phyloP scores from a whole-genome alignment of 352 stramenopile species.

The Phytopythium delawarense region DNA sequence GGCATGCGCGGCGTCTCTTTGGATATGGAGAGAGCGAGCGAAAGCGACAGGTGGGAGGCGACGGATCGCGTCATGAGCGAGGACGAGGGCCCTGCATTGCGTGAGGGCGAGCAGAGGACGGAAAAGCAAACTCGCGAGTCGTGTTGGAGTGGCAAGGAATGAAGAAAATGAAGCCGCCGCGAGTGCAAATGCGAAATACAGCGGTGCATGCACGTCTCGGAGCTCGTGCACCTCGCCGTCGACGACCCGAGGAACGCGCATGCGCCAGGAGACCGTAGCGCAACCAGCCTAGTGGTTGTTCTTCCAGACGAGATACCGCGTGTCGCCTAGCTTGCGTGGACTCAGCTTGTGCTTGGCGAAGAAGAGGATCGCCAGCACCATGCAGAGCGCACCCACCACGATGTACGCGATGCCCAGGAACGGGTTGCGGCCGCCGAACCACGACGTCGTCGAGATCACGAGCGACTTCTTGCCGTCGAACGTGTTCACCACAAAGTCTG shows the following conservation, averaged over 20 bases:
- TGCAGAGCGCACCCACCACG: conserved; percentile 92
- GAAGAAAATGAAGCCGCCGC: not conserved
- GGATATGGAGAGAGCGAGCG: not conserved
- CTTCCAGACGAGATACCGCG: conserved; percentile 95
- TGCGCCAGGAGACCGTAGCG: not conserved
- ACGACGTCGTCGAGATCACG: conserved; percentile 94
- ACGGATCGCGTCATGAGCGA: not conserved
- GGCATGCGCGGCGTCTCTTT: conserved; percentile 7
- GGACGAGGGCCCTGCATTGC: too few species aligned
- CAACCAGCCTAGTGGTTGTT: conserved; percentile 83
- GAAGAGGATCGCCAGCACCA: conserved; percentile 94
- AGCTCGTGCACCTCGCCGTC: not conserved
- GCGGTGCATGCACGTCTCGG: not conserved
- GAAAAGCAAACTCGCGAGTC: conserved; percentile 1
- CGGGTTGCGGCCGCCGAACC: conserved; percentile 96
- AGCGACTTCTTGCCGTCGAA: conserved; percentile 96
- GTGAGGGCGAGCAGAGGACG: not conserved
- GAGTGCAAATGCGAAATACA: conserved; percentile 5
- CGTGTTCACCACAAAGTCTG: conserved; percentile 95
- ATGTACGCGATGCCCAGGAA: conserved; percentile 97
- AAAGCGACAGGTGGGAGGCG: conserved; percentile 2
- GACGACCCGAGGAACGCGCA: not conserved
- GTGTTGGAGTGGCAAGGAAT: conserved; percentile 4
- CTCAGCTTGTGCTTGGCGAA: conserved; percentile 94
- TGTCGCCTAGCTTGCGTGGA: conserved; percentile 94